Evolutionary conservation across 768 basidiomycete genomes (phyloP).

Genomic region (Strobilomyces dryophilus): DNA sequence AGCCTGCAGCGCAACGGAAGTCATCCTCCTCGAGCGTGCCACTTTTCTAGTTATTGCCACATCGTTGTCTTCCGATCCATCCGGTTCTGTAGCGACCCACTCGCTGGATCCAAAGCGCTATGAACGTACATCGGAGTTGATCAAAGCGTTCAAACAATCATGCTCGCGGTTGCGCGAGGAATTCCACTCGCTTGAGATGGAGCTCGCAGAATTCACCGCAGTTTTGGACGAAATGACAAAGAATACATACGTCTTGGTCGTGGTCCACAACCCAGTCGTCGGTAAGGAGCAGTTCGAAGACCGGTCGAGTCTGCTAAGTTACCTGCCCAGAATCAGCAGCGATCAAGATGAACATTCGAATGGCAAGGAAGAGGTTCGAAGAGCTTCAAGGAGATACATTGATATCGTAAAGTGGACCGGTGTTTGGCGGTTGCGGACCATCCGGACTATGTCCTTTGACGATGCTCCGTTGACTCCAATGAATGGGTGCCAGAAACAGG

Average conservation of each 20-base stretch:
- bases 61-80: constrained; percentile 45
- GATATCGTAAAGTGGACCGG: constrained; percentile 16
- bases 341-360: constrained; percentile 80
- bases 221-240: constrained; percentile 89
- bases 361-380: constrained; percentile 85
- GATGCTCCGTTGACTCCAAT: not conserved
- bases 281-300: constrained; percentile 42
- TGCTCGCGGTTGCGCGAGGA: constrained; percentile 84
- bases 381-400: constrained; percentile 78
- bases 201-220: constrained; percentile 79
- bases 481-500: not conserved
- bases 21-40: constrained; percentile 93
- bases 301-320: not conserved
- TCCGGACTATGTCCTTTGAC: not conserved
- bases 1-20: constrained; percentile 88
- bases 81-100: constrained; percentile 35
- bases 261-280: constrained; percentile 85
- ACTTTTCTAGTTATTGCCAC: constrained; percentile 98
- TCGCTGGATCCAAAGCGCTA: constrained; percentile 68
- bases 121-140: constrained; percentile 86
- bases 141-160: constrained; percentile 93
- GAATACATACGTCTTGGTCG: constrained; percentile 89
- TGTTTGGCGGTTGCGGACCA: not conserved
- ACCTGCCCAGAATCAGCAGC: constrained; percentile 72
- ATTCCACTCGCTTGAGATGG: constrained; percentile 84